Percentiles rank a stretch among this genome's conserved stretches.
These are phyloP conservation scores for Didymosphaeria variabile DNA, from an alignment of 2,329 filamentous ascomycete genomes.

Conservation along the genomic window DNA sequence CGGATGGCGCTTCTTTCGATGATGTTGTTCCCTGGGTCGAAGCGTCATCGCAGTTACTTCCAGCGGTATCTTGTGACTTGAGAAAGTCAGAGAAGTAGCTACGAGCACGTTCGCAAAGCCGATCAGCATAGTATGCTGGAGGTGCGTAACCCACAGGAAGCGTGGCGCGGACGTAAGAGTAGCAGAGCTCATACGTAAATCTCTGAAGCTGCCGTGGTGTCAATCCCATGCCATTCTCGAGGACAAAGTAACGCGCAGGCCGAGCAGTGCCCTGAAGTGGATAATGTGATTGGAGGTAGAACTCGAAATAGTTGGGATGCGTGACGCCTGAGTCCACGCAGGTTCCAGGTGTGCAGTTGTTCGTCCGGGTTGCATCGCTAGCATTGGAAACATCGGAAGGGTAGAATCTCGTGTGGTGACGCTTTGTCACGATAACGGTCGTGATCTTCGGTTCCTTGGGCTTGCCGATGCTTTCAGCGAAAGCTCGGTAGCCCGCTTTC, in stretches of 20 bases:
- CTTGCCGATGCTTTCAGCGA: background rate
- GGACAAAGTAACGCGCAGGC: slow-evolving; percentile 45
- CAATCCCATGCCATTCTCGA: slow-evolving; percentile 39
- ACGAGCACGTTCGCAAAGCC: slow-evolving; percentile 49
- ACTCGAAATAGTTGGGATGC: slow-evolving; percentile 39
- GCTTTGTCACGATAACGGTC: slow-evolving; percentile 50
- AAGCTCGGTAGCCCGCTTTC: slow-evolving; percentile 22
- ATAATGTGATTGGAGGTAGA: slow-evolving; percentile 48
- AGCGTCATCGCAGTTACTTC: no score
- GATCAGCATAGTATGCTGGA: slow-evolving; percentile 53
- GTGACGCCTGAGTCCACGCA: slow-evolving; percentile 43
- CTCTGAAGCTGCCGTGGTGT: background rate
- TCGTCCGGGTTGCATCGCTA: no score
- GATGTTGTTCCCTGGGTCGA: no score
- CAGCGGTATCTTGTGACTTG: no score
- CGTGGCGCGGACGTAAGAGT: slow-evolving; percentile 43
- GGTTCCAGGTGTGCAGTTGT: slow-evolving; percentile 43
- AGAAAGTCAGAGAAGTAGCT: background rate
- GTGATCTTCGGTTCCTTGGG: slow-evolving; percentile 27
- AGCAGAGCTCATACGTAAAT: slow-evolving; percentile 40
- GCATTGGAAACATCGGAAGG: no score
- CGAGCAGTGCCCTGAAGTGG: slow-evolving; percentile 41
- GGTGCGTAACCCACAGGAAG: slow-evolving; percentile 46
- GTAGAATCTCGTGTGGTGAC: slow-evolving; percentile 55
- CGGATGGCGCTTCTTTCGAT: no score